Evolutionary conservation across 139 green algal genomes (phyloP), one percentile per base, ranked within the genome.

Genomic region (Micractinium conductrix): DNA sequence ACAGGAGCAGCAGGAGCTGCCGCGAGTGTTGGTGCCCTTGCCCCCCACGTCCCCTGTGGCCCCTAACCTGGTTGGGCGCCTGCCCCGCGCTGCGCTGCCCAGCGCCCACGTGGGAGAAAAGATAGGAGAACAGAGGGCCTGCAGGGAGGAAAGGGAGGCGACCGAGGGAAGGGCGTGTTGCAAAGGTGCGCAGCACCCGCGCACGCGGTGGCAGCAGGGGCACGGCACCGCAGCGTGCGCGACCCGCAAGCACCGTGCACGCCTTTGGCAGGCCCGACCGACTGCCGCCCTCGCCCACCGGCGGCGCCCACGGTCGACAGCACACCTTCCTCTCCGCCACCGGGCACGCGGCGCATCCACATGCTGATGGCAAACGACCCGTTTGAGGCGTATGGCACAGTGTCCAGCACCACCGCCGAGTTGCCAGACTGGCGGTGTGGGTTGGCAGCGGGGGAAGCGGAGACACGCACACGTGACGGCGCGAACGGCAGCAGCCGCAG

Each of bases 351-450:
- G 12, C 42, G 58, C 87, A 93, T 78, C 92, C 92, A 95, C 16
- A 95, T 28, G 72, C 88, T 93, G 48, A 95, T 24, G 21, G 90
- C 79, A 73, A 93, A 93, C n/a, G 83, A 55, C 35, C 92, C 92
- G 4, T 80, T 83, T 19, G 74, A 70, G 48, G 83, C 87, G n/a
- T 90, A 91, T 33, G 84, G 63, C 53, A 91, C 83, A 0, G n/a
- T 82, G 72, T 89, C 78, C 37, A 92, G 80, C 42, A 85, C 26
- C 26, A 85, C 14, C 6, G 75, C 75, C 44, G 38, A 2, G 24
- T 26, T 0, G 19, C 37, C 75, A 72, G 75, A 48, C 45, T 7
- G 73, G 21, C 33, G 14, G n/a, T 16, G 73, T 3, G 2, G 44
- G 30, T 10, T 43, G 6, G 6, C 48, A 58, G 48, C 14, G 10